Percentiles rank a stretch among this genome's conserved stretches.
Evolutionary conservation across 2,329 filamentous ascomycete species (phyloP).

Genomic region (Pestalotiopsis sp.): DNA sequence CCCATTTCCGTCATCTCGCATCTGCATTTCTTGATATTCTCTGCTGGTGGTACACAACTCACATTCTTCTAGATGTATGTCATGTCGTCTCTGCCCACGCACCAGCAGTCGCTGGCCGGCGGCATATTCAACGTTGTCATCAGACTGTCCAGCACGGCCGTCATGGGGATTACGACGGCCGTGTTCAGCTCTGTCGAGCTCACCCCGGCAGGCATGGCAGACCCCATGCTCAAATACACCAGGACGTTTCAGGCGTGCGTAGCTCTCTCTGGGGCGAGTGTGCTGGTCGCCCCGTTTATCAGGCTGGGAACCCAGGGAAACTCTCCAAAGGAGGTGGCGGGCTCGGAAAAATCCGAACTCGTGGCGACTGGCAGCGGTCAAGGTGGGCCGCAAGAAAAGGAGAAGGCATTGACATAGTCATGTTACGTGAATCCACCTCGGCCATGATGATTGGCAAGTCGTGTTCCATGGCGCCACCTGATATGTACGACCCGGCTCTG

Average conservation of each 20-base stretch:
- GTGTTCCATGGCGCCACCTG: background rate
- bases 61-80: conserved; percentile 56
- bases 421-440: background rate
- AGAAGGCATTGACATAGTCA: background rate
- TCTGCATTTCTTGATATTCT: no score
- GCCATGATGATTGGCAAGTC: background rate
- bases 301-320: conserved; percentile 56
- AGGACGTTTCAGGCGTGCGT: conserved; percentile 54
- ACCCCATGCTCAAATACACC: conserved; percentile 51
- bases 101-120: conserved; percentile 61
- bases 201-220: conserved; percentile 31
- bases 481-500: background rate
- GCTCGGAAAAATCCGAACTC: conserved; percentile 1
- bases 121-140: conserved; percentile 67
- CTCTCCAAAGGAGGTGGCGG: conserved; percentile 18
- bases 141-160: conserved; percentile 60
- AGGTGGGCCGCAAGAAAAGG: background rate
- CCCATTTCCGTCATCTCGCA: background rate
- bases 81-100: conserved; percentile 56
- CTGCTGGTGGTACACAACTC: background rate
- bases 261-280: conserved; percentile 43
- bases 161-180: conserved; percentile 65
- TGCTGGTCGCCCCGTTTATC: conserved; percentile 55
- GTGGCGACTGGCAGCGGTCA: background rate
- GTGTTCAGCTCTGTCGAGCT: conserved; percentile 55